Conservation (phyloP, 257 asterid species). For the Perilla frutescens region DNA sequence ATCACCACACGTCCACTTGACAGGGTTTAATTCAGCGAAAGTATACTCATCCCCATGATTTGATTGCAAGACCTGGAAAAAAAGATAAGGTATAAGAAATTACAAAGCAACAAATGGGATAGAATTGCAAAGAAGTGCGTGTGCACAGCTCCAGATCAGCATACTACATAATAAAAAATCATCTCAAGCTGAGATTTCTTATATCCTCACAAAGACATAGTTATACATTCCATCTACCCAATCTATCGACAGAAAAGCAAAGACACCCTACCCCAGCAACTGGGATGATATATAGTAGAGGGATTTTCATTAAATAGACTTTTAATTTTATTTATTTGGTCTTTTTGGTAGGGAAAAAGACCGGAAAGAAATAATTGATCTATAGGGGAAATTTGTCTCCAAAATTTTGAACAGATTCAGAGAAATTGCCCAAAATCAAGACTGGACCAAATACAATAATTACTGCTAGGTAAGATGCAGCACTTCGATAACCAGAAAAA, state of each 20-base stretch:
- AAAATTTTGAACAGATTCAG: not conserved
- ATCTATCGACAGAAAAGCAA: constrained; percentile 16
- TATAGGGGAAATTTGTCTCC: not conserved
- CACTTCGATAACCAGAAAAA: not conserved
- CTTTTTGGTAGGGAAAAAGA: no score
- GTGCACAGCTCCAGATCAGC: not conserved
- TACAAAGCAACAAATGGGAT: not conserved
- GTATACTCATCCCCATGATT: constrained; percentile 71
- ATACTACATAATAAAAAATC: not conserved
- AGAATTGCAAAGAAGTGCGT: not conserved
- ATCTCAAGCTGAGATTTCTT: not conserved
- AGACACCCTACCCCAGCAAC: constrained; percentile 5
- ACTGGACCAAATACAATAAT: no score
- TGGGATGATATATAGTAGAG: not conserved
- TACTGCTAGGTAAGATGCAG: constrained; percentile 7
- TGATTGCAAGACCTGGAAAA: constrained; percentile 74
- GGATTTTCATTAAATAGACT: not conserved
- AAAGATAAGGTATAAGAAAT: constrained; percentile 16
- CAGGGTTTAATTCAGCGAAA: constrained; percentile 66
- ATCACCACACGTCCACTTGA: constrained; percentile 64
- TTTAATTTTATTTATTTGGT: no score
- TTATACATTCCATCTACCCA: not conserved
- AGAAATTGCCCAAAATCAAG: constrained; percentile 2
- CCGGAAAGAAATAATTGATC: no score
- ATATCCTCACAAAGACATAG: not conserved